These are phyloP conservation scores for Holtermanniella nyarrowii DNA, from an alignment of 768 basidiomycete genomes.

Conservation along the genomic window DNA sequence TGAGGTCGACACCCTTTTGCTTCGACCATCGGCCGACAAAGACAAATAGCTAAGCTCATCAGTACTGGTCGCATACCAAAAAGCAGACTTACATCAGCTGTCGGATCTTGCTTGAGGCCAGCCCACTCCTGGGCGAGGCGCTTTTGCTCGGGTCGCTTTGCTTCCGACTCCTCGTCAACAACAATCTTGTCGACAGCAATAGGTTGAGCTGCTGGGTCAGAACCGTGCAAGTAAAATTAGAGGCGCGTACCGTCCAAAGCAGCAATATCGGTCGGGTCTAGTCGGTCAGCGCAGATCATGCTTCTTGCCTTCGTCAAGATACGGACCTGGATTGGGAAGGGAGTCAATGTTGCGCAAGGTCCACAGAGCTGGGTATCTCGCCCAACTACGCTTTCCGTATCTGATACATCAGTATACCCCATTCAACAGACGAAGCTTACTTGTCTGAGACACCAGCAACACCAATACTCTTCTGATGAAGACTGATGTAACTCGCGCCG, in stretches of 20 bases:
- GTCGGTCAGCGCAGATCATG: slow-evolving; percentile 40
- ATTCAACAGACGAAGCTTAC: too few species aligned
- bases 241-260: too few species aligned
- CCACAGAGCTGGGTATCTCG: slow-evolving; percentile 91
- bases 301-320: too few species aligned
- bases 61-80: background rate
- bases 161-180: slow-evolving; percentile 71
- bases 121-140: slow-evolving; percentile 94
- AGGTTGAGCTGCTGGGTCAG: slow-evolving; percentile 64
- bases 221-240: too few species aligned
- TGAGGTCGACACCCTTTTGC: slow-evolving; percentile 92
- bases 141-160: slow-evolving; percentile 81
- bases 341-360: slow-evolving; percentile 92
- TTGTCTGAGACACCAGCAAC: slow-evolving; percentile 97
- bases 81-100: slow-evolving; percentile 49
- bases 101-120: slow-evolving; percentile 77
- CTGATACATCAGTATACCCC: too few species aligned
- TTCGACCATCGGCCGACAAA: slow-evolving; percentile 98
- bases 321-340: slow-evolving; percentile 78
- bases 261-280: slow-evolving; percentile 89
- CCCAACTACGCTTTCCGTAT: slow-evolving; percentile 95
- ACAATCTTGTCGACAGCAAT: slow-evolving; percentile 59
- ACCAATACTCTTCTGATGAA: slow-evolving; percentile 84
- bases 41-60: slow-evolving; percentile 53
- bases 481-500: slow-evolving; percentile 81